Evolutionary conservation across 2,329 filamentous ascomycete species (phyloP), one percentile per base, ranked within the genome.

Genomic region (Escovopsis weberi): DNA sequence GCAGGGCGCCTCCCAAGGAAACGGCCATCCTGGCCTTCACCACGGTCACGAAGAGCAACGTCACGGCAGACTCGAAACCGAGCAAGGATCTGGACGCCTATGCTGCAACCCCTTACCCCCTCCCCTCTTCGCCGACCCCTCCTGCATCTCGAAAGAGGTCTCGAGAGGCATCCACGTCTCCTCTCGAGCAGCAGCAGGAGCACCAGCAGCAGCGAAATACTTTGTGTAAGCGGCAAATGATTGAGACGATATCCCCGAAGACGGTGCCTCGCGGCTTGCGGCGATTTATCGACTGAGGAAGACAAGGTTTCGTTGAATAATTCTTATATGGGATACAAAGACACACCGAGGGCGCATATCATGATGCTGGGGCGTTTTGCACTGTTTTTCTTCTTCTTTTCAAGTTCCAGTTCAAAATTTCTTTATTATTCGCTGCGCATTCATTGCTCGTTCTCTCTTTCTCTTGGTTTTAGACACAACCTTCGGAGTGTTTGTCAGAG

Each of bases 11-110:
- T 34, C 55, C 64, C 35, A 65, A 59, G 45, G 62, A 59, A 41
- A 55, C 53, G 7, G 51, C 67, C 39, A 59, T 66, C 42, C 60
- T 65, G 39, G 49, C 59, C 1, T 71, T 70, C 56, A 70, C 66
- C 50, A 50, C 65, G 4, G 65, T 63, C 46, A 68, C 70, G 50
- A 62, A 54, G 34, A 36, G 19, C 38, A 43, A 49, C 23, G 23
- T 23, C 18, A 51, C 37, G 19, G 18, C 54, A 38, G 56, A 52
- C 39, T 40, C 37, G 37, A 46, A 49, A 3, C 43, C 48, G n/a
- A 48, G 40, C 12, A 55, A 53, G 38, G 55, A 52, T 28, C 33
- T 45, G 11, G 44, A 28, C 32, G 46, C 23, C 23, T 6, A 23
- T 23, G 23, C 23, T 23, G 4, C 23, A 23, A 4, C 23, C 23